Evolutionary conservation across 2,329 filamentous ascomycete species (phyloP), one percentile per base, ranked within the genome.

Genomic region (Rutstroemia sp.): DNA sequence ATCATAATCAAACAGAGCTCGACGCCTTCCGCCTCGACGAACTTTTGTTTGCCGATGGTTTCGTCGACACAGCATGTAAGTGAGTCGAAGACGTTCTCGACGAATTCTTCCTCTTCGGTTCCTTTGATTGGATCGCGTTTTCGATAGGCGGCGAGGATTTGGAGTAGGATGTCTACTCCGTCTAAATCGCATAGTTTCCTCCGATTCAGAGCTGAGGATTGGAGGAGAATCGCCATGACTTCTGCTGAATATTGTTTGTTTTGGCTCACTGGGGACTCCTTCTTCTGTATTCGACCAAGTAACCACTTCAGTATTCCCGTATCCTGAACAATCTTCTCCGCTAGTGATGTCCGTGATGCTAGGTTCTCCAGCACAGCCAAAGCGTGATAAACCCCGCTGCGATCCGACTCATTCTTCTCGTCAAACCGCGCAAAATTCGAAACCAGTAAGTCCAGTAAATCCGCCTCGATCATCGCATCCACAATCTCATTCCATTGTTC

Each of bases 191-290:
- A 80, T 5, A 96, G 75, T 48, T 78, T 78, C 21, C 73, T 73
- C 46, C 88, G 77, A 65, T 90, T 91, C 39, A 79, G 72, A 0
- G 79, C 62, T 3, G 88, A 89, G 1, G 84, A 83, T 70, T 96
- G 92, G 17, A 92, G 78, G 8, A 99, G 75, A 54, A 99, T 94
- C 12, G 92, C 91, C 2, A 99, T 76, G 7, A 97, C 82, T 72
- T 99, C 94, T 16, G 92, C 90, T 0, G 91, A 82, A 69, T 97
- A 99, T 70, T 96, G 92, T 69, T 94, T 95, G 69, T 99, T 99
- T 69, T 99, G 94, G 5, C 83, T 79, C 0, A 95, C 82, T 0
- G 77, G 75, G 4, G 74, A 75, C 69, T 96, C 90, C 51, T 79
- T 79, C 56, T 77, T 78, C 63, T 87, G 83, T 60, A 90, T 87